These are phyloP conservation scores for Flaveria bidentis DNA, from an alignment of 129 eudicot species.

Conservation along the genomic window DNA sequence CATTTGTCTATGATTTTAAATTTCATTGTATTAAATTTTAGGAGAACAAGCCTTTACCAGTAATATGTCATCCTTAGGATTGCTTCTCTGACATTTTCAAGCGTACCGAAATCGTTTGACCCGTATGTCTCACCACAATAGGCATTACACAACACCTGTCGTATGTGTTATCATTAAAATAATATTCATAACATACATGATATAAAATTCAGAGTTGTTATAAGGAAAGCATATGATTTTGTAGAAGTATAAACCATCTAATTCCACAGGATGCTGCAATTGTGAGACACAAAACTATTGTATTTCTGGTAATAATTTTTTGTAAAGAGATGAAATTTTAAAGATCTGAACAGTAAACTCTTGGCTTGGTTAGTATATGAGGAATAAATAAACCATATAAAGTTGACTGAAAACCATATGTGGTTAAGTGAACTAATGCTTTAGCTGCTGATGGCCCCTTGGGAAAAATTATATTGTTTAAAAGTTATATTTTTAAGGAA, in stretches of 20 bases:
- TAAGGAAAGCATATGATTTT: background rate
- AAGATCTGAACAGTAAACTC: background rate
- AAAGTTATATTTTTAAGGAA: background rate
- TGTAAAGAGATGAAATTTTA: background rate
- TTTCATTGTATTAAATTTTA: background rate
- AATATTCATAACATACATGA: background rate
- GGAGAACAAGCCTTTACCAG: conserved; percentile 56
- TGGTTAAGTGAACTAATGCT: background rate
- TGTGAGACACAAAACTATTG: background rate
- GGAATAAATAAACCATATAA: conserved; percentile 1
- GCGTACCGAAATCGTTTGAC: conserved; percentile 70
- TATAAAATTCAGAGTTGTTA: background rate
- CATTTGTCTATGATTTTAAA: background rate
- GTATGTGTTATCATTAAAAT: background rate
- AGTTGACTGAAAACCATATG: background rate
- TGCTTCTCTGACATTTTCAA: conserved; percentile 82
- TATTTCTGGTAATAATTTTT: background rate
- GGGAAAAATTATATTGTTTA: background rate
- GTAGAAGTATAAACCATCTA: background rate
- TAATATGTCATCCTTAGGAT: conserved; percentile 92
- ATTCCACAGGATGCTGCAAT: background rate
- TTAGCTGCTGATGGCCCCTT: background rate
- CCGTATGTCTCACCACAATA: conserved; percentile 89
- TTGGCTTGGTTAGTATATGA: background rate
- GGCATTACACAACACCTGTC: conserved; percentile 78